Evolutionary conservation across 2,329 filamentous ascomycete genomes (phyloP).

Genomic region (Sporothrix schenckii): DNA sequence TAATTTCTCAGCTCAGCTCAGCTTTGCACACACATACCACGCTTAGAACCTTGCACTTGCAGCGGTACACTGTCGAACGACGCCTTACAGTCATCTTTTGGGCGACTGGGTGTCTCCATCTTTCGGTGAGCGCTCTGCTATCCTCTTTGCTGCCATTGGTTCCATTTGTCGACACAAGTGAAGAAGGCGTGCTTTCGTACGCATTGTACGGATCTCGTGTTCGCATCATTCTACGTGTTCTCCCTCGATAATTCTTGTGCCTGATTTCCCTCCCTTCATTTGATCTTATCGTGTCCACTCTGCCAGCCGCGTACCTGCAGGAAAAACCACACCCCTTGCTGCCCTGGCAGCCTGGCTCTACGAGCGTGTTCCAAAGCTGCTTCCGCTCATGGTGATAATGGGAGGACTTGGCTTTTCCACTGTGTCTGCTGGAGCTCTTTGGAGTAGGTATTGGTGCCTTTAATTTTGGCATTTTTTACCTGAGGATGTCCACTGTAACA

Average conservation of each 20-base stretch:
- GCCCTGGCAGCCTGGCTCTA: too few species aligned
- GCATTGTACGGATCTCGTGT: background rate
- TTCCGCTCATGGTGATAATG: too few species aligned
- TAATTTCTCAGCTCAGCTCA: background rate
- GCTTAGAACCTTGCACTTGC: background rate
- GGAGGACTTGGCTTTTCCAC: background rate
- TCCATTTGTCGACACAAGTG: background rate
- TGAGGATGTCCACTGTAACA: too few species aligned
- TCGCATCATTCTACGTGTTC: background rate
- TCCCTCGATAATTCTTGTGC: background rate
- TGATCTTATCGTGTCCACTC: conserved; percentile 14
- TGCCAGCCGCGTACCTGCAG: conserved; percentile 9
- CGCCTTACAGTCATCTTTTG: background rate
- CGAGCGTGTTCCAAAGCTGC: too few species aligned
- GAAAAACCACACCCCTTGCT: background rate
- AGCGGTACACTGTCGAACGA: background rate
- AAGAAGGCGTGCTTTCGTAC: background rate
- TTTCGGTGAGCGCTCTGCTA: conserved; percentile 10
- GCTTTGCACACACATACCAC: background rate
- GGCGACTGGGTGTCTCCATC: background rate
- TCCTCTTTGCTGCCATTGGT: background rate
- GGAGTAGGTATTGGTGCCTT: background rate
- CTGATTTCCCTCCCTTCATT: conserved; percentile 3
- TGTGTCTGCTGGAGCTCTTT: background rate
- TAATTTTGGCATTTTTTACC: too few species aligned